A percentile compares a stretch with the other conserved stretches of the same genome.
Evolutionary conservation across 345 rosid species (phyloP).

Genomic region (Boechera stricta): DNA sequence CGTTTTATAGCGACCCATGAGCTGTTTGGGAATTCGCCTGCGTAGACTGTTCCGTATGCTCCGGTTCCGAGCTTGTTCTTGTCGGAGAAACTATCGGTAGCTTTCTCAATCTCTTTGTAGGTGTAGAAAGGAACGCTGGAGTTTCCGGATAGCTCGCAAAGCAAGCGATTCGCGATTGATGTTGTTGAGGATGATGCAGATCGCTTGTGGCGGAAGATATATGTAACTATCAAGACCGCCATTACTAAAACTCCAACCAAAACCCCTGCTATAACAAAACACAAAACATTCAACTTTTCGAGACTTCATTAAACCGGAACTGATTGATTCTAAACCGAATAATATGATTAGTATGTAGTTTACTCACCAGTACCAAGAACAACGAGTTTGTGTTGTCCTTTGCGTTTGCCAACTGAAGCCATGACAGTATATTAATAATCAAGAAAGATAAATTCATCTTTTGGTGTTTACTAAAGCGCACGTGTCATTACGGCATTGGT

Average conservation of each 20-base stretch:
- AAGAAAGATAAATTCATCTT: background rate
- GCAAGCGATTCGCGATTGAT: slow-evolving; percentile 62
- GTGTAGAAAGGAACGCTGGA: slow-evolving; percentile 66
- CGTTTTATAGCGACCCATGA: slow-evolving; percentile 80
- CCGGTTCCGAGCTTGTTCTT: slow-evolving; percentile 82
- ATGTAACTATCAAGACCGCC: slow-evolving; percentile 46
- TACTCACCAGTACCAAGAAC: slow-evolving; percentile 33
- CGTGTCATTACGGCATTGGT: background rate
- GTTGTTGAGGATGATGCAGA: slow-evolving; percentile 48
- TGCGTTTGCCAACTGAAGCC: slow-evolving; percentile 1
- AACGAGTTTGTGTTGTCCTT: background rate
- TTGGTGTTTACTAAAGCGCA: background rate
- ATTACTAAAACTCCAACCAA: slow-evolving; percentile 52
- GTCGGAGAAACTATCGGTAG: slow-evolving; percentile 71
- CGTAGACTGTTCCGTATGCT: slow-evolving; percentile 88
- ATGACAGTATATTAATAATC: background rate
- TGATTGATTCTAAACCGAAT: background rate
- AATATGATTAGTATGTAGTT: background rate
- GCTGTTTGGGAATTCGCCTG: slow-evolving; percentile 65
- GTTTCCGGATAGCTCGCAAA: slow-evolving; percentile 47
- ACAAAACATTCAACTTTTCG: background rate
- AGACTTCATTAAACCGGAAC: background rate
- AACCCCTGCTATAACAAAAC: slow-evolving; percentile 45
- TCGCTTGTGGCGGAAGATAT: slow-evolving; percentile 45
- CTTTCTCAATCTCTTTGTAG: slow-evolving; percentile 76